Base-by-base conservation (phyloP, 192 early-diverging fungal species). In the Diversispora eburnea region DNA sequence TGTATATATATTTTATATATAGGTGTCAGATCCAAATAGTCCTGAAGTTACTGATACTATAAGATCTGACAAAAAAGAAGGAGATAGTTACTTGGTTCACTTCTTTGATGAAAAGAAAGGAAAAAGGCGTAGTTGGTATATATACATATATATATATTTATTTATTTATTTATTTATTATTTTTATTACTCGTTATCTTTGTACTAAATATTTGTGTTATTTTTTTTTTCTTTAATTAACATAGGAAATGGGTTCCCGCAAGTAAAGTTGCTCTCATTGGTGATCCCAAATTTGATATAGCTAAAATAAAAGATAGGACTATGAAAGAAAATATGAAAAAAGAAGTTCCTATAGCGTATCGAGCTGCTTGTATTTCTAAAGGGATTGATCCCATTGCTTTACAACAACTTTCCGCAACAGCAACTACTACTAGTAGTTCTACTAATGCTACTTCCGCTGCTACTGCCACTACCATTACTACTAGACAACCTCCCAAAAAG, bases 1-100 rank as follows among this genome's bases (percentile, higher is more conserved):
- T 15, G 39, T 46, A 22, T 52, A 45, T 61, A 33, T n/a, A 17
- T 22, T 5, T 45, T 60, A 43, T 66, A 17, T n/a, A 4, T 78
- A 85, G 84, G 63, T 85, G 22, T 76, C 79, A 74, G 77, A 85
- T 68, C 76, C 77, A 57, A 71, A 68, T 41, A 69, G 77, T 13
- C 49, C 56, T 19, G 61, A 75, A 9, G 77, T 84, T 12, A 75
- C 79, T 3, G 58, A 72, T n/a, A 74, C 75, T 10, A 78, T 80
- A 15, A 56, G 72, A 54, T 73, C 67, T 51, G 75, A 76, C 41
- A 61, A 46, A 20, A 77, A 77, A 9, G 73, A 70, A 4, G 67
- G 56, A 1, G 76, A 76, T n/a, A 39, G 25, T 2, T 74, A 77
- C 62, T 58, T 80, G 45, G 79, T 80, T 4, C 75, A 72, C 45